These are phyloP conservation scores for Leersia perrieri DNA, from an alignment of 176 grass and related monocot genomes.

Conservation along the genomic window DNA sequence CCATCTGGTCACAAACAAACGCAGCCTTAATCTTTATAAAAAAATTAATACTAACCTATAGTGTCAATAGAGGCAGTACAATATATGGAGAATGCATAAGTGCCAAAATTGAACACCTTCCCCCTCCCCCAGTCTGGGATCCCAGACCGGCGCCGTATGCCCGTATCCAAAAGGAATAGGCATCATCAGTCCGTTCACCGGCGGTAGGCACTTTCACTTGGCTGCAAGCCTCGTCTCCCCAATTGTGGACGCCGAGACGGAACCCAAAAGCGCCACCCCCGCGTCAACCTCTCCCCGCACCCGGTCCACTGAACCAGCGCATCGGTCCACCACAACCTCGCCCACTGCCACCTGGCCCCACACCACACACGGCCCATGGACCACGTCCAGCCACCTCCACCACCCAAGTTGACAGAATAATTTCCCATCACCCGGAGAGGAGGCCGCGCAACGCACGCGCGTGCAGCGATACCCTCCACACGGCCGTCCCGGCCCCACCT, in stretches of 20 bases:
- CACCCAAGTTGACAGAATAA: conserved; percentile 33
- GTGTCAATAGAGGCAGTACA: too few species aligned
- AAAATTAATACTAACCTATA: too few species aligned
- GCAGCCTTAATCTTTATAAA: too few species aligned
- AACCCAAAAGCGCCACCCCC: background rate
- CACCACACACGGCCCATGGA: accelerated
- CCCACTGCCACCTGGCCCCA: background rate
- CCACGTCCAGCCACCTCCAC: background rate
- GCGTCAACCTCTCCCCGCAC: background rate
- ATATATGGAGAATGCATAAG: too few species aligned
- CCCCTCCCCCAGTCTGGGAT: too few species aligned
- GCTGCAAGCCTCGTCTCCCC: too few species aligned
- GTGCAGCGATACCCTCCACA: background rate
- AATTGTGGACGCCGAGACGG: background rate
- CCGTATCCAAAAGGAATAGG: background rate
- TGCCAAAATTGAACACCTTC: too few species aligned
- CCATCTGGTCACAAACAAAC: too few species aligned
- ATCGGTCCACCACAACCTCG: background rate
- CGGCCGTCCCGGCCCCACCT: background rate
- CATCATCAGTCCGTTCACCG: too few species aligned
- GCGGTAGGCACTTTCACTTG: too few species aligned
- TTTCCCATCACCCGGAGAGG: background rate
- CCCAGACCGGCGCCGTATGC: too few species aligned
- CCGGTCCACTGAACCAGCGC: background rate
- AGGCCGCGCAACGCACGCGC: background rate